Percentiles rank a stretch among this genome's conserved stretches.
phyloP scores from a whole-genome alignment of 108 stramenopile genomes.

The Cylindrotheca fusiformis region DNA sequence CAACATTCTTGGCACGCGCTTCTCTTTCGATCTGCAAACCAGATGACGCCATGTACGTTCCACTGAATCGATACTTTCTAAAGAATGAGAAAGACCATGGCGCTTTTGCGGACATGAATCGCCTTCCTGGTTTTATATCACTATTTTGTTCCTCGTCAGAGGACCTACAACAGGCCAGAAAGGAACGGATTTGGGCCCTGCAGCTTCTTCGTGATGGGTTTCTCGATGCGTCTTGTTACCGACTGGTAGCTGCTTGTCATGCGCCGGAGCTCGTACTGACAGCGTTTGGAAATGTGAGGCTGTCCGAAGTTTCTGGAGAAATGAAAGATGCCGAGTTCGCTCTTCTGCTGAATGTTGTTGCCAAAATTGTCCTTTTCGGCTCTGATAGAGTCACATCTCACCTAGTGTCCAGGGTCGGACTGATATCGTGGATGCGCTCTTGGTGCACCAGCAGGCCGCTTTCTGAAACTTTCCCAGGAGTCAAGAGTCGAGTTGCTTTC shows the following conservation, averaged over 20 bases:
- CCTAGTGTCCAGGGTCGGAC: constrained; percentile 29
- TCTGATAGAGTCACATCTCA: constrained; percentile 23
- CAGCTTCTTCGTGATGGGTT: constrained; percentile 61
- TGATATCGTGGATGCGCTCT: constrained; percentile 41
- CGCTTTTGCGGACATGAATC: constrained; percentile 73
- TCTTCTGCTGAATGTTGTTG: constrained; percentile 28
- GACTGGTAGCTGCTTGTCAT: constrained; percentile 64
- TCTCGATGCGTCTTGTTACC: constrained; percentile 58
- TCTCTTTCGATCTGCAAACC: constrained; percentile 60
- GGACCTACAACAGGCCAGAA: constrained; percentile 41
- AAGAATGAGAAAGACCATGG: constrained; percentile 62
- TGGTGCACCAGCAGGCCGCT: constrained; percentile 12
- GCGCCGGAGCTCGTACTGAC: constrained; percentile 73
- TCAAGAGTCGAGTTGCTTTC: constrained; percentile 6
- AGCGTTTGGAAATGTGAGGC: constrained; percentile 42
- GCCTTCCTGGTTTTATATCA: constrained; percentile 78
- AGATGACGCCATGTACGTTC: constrained; percentile 67
- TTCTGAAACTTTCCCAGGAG: constrained; percentile 7
- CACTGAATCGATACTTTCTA: constrained; percentile 77
- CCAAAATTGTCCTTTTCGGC: constrained; percentile 27
- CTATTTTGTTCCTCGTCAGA: constrained; percentile 72
- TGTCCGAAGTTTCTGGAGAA: constrained; percentile 13
- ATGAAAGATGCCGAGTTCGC: constrained; percentile 31
- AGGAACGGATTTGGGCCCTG: constrained; percentile 73
- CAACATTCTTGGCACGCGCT: constrained; percentile 70